Conservation (phyloP, 2,329 filamentous ascomycete species). For the Penicillium sp. region DNA sequence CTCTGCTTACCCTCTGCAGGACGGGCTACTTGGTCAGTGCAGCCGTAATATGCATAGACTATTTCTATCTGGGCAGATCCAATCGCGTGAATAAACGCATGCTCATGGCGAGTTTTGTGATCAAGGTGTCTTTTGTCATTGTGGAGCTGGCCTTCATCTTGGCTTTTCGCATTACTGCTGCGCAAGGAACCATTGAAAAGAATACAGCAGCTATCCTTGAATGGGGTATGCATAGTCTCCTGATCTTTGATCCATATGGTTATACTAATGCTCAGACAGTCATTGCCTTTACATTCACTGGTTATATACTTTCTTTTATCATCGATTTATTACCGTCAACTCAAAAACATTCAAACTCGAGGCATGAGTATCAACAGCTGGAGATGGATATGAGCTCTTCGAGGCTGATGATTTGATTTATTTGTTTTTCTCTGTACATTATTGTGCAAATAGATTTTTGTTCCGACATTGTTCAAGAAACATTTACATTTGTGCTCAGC, state of each 20-base stretch:
- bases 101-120: slow-evolving; percentile 18
- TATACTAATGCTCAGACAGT: slow-evolving; percentile 8
- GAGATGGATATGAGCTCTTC: slow-evolving; percentile 11
- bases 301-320: slow-evolving; percentile 19
- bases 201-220: slow-evolving; percentile 18
- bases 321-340: slow-evolving; percentile 14
- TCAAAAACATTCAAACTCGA: slow-evolving; percentile 6
- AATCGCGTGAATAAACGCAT: slow-evolving; percentile 12
- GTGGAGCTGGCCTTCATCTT: slow-evolving; percentile 18
- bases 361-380: slow-evolving; percentile 16
- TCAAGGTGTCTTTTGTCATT: slow-evolving; percentile 19
- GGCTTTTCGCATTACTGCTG: slow-evolving; percentile 16
- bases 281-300: slow-evolving; percentile 19
- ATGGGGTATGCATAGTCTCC: slow-evolving; percentile 7
- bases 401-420: neutral
- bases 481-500: too few species aligned
- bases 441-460: neutral
- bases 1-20: slow-evolving; percentile 9
- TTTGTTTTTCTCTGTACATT: neutral
- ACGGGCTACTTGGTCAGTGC: slow-evolving; percentile 17
- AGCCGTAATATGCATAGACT: slow-evolving; percentile 17
- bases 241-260: neutral
- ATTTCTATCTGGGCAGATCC: slow-evolving; percentile 14
- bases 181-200: slow-evolving; percentile 9
- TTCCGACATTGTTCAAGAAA: too few species aligned